Evolutionary conservation across 73 alveolate species (phyloP).

Genomic region (Blepharisma stoltei): DNA sequence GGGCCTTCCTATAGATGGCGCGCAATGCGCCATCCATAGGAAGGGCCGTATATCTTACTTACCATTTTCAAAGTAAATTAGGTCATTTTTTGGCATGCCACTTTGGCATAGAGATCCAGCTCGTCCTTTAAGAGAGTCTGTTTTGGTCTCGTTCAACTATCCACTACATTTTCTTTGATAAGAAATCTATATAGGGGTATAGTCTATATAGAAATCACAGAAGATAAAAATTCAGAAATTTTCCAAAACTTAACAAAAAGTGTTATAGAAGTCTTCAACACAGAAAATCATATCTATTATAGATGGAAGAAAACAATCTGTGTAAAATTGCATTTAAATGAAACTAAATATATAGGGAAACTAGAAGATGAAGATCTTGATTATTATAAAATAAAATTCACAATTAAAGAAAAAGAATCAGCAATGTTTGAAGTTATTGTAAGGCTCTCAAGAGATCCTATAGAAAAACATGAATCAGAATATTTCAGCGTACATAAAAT

Average conservation of each 20-base stretch:
- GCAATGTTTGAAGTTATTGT: conserved; percentile 27
- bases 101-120: no score
- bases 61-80: no score
- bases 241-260: background rate
- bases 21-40: no score
- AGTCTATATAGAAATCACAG: background rate
- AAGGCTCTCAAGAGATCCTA: background rate
- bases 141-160: no score
- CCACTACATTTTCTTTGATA: no score
- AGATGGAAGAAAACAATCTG: background rate
- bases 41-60: no score
- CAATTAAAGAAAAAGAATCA: background rate
- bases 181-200: no score
- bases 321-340: background rate
- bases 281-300: no score
- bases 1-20: no score
- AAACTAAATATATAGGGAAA: background rate
- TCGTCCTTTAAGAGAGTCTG: no score
- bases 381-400: background rate
- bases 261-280: background rate
- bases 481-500: background rate
- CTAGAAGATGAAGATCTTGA: background rate
- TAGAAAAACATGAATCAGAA: background rate
- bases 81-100: no score
- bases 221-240: background rate